Evolutionary conservation across 441 rosid species (phyloP), one percentile per base, ranked within the genome.

Genomic region (Arabidopsis hybrid): DNA sequence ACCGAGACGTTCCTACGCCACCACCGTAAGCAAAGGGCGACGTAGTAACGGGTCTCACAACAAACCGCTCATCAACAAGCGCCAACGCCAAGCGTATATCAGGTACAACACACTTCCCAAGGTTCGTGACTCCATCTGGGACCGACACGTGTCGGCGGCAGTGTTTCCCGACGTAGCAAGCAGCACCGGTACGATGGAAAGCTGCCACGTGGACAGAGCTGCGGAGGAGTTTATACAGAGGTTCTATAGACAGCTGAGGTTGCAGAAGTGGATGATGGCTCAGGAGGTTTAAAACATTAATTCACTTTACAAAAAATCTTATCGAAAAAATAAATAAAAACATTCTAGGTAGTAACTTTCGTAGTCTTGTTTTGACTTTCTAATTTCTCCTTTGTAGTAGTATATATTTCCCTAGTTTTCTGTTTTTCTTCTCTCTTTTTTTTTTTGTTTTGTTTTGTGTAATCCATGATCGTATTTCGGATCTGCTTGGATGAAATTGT

Each of bases 201-300:
- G 79, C 46, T 77, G 83, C 81, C 65, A 76, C 67, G 95, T 92
- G 75, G 93, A 92, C 51, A 75, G 74, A 76, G 89, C 86, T 3
- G 96, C 97, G 0, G 97, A 92, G 83, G 88, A 85, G 82, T 92
- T 92, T 58, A 92, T 92, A 42, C 80, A 86, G 71, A 90, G 80
- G 57, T 92, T 92, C 64, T 80, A 92, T 70, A 84, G 60, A 76
- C 85, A 92, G 42, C 52, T 87, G 65, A 83, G 87, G 85, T 76
- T 81, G 77, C 96, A 92, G 80, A 87, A 82, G 43, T 73, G 80
- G 81, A 77, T 67, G 81, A 77, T 68, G 50, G 83, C 81, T 39
- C 56, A 69, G 10, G 78, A 80, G 57, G 62, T 59, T 34, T 76
- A 49, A 53, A 49, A 18, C 39, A 50, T 56, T 40, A 1, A 34